Evolutionary conservation across 352 stramenopile species (phyloP).

Genomic region (Blastocystis sp.): DNA sequence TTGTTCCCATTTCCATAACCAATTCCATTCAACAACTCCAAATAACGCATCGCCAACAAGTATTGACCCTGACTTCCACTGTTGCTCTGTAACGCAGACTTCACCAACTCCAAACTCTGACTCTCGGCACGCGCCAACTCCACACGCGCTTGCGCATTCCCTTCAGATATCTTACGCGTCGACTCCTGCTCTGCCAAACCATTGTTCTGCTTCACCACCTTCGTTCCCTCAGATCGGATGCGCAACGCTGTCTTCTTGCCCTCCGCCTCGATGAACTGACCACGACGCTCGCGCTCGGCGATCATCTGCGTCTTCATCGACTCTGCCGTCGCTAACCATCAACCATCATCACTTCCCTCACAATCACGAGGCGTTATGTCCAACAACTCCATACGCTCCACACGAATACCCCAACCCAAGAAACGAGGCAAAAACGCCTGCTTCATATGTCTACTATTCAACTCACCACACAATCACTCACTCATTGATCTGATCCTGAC

Average conservation of each 20-base stretch:
- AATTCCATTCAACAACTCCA: slow-evolving; percentile 71
- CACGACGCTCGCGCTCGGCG: slow-evolving; percentile 72
- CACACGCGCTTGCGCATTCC: slow-evolving; percentile 71
- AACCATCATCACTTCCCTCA: neutral
- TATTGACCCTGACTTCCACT: slow-evolving; percentile 68
- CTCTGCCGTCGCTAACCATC: slow-evolving; percentile 62
- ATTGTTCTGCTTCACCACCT: slow-evolving; percentile 73
- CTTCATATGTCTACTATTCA: slow-evolving; percentile 71
- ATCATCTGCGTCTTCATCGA: slow-evolving; percentile 74
- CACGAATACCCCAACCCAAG: slow-evolving; percentile 72
- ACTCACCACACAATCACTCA: slow-evolving; percentile 7
- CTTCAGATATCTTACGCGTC: slow-evolving; percentile 73
- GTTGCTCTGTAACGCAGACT: slow-evolving; percentile 12
- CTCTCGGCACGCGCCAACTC: slow-evolving; percentile 73
- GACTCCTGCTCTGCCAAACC: slow-evolving; percentile 74
- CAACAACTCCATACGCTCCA: slow-evolving; percentile 73
- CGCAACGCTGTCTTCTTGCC: slow-evolving; percentile 73
- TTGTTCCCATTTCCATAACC: slow-evolving; percentile 62
- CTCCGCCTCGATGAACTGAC: slow-evolving; percentile 73
- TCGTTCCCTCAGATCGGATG: slow-evolving; percentile 72
- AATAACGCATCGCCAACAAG: slow-evolving; percentile 71
- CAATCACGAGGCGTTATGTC: slow-evolving; percentile 71
- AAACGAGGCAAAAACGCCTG: slow-evolving; percentile 72
- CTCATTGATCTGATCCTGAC: slow-evolving; percentile 73
- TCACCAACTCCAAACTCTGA: slow-evolving; percentile 68